Percentiles rank a stretch among this genome's conserved stretches.
Conservation (phyloP, 805 yeast genomes). For the Cyberlindnera mycetangii region DNA sequence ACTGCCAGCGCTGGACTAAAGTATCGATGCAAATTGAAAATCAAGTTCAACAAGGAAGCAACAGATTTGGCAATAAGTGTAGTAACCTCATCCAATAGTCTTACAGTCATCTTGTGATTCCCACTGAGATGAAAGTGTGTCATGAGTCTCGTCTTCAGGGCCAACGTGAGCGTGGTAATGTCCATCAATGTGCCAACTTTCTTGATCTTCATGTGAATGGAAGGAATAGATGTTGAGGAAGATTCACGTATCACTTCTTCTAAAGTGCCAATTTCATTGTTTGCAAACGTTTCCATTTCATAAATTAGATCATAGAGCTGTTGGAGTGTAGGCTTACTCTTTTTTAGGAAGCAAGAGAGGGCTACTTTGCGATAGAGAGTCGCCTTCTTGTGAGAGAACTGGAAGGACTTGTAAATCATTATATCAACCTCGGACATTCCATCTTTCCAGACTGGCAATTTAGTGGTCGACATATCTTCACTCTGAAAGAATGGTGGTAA, state of each 20-base stretch:
- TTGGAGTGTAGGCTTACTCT: slow-evolving; percentile 31
- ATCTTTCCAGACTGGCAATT: slow-evolving; percentile 31
- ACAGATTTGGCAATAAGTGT: too few relatives aligned
- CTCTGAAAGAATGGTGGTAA: slow-evolving; percentile 14
- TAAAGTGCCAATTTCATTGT: slow-evolving; percentile 26
- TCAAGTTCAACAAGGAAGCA: slow-evolving; percentile 27
- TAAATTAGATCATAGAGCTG: slow-evolving; percentile 30
- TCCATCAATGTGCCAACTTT: slow-evolving; percentile 23
- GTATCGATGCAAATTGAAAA: slow-evolving; percentile 31
- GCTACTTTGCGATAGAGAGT: slow-evolving; percentile 30
- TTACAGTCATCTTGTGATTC: slow-evolving; percentile 31
- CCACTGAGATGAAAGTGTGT: slow-evolving; percentile 35
- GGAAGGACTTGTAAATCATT: slow-evolving; percentile 31
- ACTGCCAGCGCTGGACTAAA: slow-evolving; percentile 37
- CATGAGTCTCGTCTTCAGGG: slow-evolving; percentile 36
- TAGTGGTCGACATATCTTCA: slow-evolving; percentile 15
- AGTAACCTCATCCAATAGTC: slow-evolving; percentile 30
- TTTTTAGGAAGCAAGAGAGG: slow-evolving; percentile 31
- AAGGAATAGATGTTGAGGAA: slow-evolving; percentile 11
- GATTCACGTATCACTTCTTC: slow-evolving; percentile 1
- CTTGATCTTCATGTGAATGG: slow-evolving; percentile 18
- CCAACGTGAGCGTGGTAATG: slow-evolving; percentile 29
- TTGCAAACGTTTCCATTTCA: slow-evolving; percentile 33
- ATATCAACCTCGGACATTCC: slow-evolving; percentile 37
- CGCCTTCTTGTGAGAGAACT: slow-evolving; percentile 30